Percentiles rank a stretch among this genome's conserved stretches.
Conservation (phyloP, 2,329 filamentous ascomycete genomes). For the Colletotrichum limetticola region DNA sequence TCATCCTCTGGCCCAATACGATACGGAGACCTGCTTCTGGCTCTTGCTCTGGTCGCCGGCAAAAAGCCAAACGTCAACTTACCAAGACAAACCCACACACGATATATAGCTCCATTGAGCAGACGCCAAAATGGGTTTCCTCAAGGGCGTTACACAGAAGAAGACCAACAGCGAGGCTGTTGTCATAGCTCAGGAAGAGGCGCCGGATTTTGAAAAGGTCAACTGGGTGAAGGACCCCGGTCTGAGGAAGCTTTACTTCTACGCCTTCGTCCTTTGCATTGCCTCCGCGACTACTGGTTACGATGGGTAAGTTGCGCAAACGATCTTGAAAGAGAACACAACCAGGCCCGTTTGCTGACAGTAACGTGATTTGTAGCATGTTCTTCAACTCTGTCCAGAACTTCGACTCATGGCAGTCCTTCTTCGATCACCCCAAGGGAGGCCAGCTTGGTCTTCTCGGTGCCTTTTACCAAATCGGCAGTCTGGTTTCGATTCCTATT, state of each 20-base stretch:
- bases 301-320: conserved; percentile 56
- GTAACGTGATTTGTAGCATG: conserved; percentile 44
- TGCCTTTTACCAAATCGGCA: conserved; percentile 69
- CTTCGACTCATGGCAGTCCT: conserved; percentile 55
- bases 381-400: conserved; percentile 58
- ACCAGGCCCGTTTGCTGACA: conserved; percentile 10
- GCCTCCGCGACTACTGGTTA: conserved; percentile 67
- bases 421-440: conserved; percentile 59
- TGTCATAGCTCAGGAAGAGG: conserved; percentile 53
- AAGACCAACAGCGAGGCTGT: conserved; percentile 29
- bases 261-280: conserved; percentile 60
- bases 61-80: neutral
- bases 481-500: conserved; percentile 65
- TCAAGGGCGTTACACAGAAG: conserved; percentile 31
- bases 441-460: conserved; percentile 62
- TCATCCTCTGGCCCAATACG: conserved; percentile 3
- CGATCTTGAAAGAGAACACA: neutral
- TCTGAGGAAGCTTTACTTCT: conserved; percentile 66
- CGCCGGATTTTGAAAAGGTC: conserved; percentile 61
- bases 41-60: conserved; percentile 15
- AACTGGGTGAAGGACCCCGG: conserved; percentile 66
- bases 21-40: conserved; percentile 21
- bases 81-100: neutral
- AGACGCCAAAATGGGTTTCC: conserved; percentile 23
- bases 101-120: conserved; percentile 3